Percentiles rank a stretch among this genome's conserved stretches.
These are phyloP conservation scores for Lecanosticta acicola DNA, from an alignment of 2,329 filamentous ascomycete species.

Conservation along the genomic window DNA sequence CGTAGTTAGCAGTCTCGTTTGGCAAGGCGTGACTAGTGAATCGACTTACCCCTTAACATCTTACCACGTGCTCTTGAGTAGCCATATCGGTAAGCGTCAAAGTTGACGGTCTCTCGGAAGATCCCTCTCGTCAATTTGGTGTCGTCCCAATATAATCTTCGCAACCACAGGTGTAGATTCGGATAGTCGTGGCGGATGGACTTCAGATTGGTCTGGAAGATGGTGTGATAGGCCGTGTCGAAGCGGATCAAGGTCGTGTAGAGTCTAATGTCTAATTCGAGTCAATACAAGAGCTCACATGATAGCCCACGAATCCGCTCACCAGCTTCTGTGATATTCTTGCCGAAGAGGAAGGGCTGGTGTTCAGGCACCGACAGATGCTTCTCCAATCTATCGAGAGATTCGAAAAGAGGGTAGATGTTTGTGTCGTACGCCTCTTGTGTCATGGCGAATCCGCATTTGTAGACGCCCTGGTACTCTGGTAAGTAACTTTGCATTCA, in stretches of 20 bases:
- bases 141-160: constrained; percentile 45
- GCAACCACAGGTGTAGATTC: constrained; percentile 42
- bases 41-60: neutral
- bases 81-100: constrained; percentile 28
- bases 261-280: constrained; percentile 6
- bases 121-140: constrained; percentile 38
- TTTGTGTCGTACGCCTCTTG: constrained; percentile 76
- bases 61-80: constrained; percentile 9
- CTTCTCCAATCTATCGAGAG: constrained; percentile 69
- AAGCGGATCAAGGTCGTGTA: constrained; percentile 66
- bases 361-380: constrained; percentile 53
- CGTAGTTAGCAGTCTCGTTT: neutral
- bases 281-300: neutral
- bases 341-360: constrained; percentile 67
- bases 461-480: constrained; percentile 26
- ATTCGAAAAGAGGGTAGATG: constrained; percentile 65
- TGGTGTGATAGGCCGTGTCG: constrained; percentile 75
- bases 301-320: constrained; percentile 54
- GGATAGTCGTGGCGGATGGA: constrained; percentile 59
- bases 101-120: constrained; percentile 43
- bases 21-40: constrained; percentile 3
- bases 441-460: constrained; percentile 72
- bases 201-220: constrained; percentile 69
- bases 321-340: constrained; percentile 65
- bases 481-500: neutral